Evolutionary conservation across 2,329 filamentous ascomycete genomes (phyloP).

Genomic region (Seiridium cupressi): DNA sequence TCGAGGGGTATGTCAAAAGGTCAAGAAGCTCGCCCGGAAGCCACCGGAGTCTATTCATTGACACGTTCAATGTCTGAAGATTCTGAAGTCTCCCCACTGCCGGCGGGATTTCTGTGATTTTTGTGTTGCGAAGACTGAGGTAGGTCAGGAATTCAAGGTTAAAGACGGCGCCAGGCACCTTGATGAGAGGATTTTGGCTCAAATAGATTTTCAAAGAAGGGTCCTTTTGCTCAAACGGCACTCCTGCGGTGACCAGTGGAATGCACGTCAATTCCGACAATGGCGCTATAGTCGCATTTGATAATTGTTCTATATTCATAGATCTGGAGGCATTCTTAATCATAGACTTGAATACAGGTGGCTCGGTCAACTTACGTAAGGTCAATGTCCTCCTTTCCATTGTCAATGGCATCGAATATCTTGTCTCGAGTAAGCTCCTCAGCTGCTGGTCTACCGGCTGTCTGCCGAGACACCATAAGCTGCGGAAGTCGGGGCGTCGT

Average conservation of each 20-base stretch:
- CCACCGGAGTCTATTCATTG: constrained; percentile 59
- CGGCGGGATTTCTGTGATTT: constrained; percentile 58
- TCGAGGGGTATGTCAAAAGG: constrained; percentile 44
- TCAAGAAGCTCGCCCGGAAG: constrained; percentile 64
- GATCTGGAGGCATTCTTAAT: constrained; percentile 24
- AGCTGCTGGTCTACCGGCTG: constrained; percentile 30
- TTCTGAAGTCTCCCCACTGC: constrained; percentile 56
- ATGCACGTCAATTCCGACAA: constrained; percentile 54
- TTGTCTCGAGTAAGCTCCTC: constrained; percentile 44
- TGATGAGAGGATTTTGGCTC: constrained; percentile 54
- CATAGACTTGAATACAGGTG: not conserved
- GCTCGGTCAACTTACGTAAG: constrained; percentile 49
- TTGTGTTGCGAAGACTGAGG: constrained; percentile 65
- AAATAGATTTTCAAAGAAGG: constrained; percentile 62
- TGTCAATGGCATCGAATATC: constrained; percentile 55
- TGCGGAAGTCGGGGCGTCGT: constrained; percentile 35
- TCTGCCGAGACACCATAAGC: constrained; percentile 24
- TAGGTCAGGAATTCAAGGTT: constrained; percentile 60
- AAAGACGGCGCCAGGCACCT: constrained; percentile 60
- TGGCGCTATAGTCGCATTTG: constrained; percentile 55
- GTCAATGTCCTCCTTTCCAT: constrained; percentile 58
- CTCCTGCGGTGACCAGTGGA: constrained; percentile 51
- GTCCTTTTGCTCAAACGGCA: constrained; percentile 57
- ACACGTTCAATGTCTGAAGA: constrained; percentile 62
- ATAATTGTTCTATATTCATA: constrained; percentile 50